Evolutionary conservation across 495 filamentous ascomycete genomes (phyloP), one percentile per base, ranked within the genome.

Genomic region (Penicillium robsamsonii): DNA sequence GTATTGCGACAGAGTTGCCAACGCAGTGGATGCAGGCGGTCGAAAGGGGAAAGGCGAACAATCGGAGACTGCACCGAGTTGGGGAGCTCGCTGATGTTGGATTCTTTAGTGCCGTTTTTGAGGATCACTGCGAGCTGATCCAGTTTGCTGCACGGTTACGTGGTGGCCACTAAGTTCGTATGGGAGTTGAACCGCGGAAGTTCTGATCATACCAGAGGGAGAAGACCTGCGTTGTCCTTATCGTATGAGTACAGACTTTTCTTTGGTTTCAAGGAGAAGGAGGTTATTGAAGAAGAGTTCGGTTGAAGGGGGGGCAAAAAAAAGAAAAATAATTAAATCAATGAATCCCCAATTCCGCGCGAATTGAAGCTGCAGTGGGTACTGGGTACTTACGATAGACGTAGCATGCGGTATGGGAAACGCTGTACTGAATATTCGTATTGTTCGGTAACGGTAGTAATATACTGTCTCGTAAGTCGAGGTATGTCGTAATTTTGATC

Each of bases 1-100:
- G 40, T 51, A 61, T 70, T 69, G 69, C 66, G 66, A 66, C 63
- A 64, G 38, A 45, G 18, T 67, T 71, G 74, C 69, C 72, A 74
- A 60, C 71, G 64, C 71, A 76, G 67, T 68, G 50, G 62, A 73
- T 74, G 74, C 74, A 76, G 66, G 65, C 56, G 65, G 65, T 75
- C 74, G 56, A 73, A 76, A 73, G 53, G 42, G 74, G 74, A 70
- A 76, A 67, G 58, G 47, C 53, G 65, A 70, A 59, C 60, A 73
- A 72, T 74, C 68, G 64, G 72, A 58, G 70, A 68, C 60, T 64
- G 66, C 60, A 56, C 64, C 65, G 66, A 72, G 61, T 57, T 55
- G 31, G 56, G 45, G 53, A 51, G 46, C 38, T 63, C 59, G 69
- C 66, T 61, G 68, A 70, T 63, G 67, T 67, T 69, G 58, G 56